Base-by-base conservation (phyloP, 2,329 filamentous ascomycete species). In the Penicillium italicum region DNA sequence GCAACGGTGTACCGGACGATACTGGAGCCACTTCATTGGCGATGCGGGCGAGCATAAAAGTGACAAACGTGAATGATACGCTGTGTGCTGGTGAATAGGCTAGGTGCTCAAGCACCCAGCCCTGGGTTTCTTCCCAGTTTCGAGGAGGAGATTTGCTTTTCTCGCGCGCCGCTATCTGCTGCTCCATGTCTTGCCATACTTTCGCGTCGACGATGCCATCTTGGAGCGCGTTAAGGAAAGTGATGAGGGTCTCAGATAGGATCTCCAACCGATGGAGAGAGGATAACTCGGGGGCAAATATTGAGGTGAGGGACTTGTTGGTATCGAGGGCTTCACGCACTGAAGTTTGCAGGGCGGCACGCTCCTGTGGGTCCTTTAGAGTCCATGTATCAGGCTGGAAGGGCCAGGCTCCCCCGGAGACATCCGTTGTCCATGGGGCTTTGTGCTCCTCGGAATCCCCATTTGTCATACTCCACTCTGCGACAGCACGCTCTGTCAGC, bases 1-100 rank as follows among this genome's bases (percentile, higher is more conserved):
- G 22, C 14, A 51, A 30, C 14, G 56, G 47, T 31, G 55, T 28
- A 8, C 63, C 49, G 2, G 62, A 57, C 7, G 69, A 66, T 28
- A 77, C 67, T 0, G 79, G 77, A 2, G 74, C 75, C 7, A 86
- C 72, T 64, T 87, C 84, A 33, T 77, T 76, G 28, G 80, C 74
- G 36, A 88, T 79, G 11, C 81, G 79, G 22, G 80, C 79, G 11
- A 97, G 79, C 74, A 91, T 92, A 9, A 89, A 86, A 0, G 88
- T 90, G 16, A 97, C 77, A 61, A 97, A 91, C 2, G 96, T 89
- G 67, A 97, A 96, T 0, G 89, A 88, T 53, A 96, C 92, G 68
- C 91, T 94, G 74, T 96, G 88, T 47, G 87, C 87, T 0, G 91
- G 89, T 0, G 84, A 81, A 2, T 82, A 78, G 0, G 87, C 82